Evolutionary conservation across 164 flowering plant species (phyloP).

Genomic region (Sextonia rubra): DNA sequence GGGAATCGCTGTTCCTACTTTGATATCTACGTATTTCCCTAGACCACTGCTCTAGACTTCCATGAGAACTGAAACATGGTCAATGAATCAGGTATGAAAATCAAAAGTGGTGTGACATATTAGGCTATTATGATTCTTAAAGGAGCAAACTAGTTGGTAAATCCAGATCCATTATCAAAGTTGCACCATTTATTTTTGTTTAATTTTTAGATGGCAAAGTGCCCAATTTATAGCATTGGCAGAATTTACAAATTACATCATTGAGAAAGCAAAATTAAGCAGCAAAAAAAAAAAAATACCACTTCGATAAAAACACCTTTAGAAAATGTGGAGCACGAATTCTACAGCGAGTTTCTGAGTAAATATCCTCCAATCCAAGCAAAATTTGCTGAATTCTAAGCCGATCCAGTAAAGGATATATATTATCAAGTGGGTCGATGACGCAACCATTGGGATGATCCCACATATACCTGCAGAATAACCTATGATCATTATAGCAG

Average conservation of each 20-base stretch:
- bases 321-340: constrained; percentile 78
- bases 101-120: neutral
- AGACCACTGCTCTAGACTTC: neutral
- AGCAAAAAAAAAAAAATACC: constrained; percentile 12
- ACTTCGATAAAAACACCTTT: constrained; percentile 46
- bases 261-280: constrained; percentile 2
- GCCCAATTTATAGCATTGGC: too few relatives aligned
- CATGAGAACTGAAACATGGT: neutral
- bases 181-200: neutral
- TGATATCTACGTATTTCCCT: neutral
- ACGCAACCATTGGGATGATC: constrained; percentile 42
- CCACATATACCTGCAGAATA: constrained; percentile 46
- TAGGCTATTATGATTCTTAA: neutral
- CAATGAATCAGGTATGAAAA: neutral
- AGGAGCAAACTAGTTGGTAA: neutral
- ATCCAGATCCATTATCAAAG: neutral
- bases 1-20: neutral
- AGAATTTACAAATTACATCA: neutral
- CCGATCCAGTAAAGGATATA: constrained; percentile 78
- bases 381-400: constrained; percentile 65
- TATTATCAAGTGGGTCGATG: constrained; percentile 67
- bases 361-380: constrained; percentile 54
- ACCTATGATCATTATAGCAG: constrained; percentile 4
- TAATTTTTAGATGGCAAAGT: neutral
- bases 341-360: constrained; percentile 27